Conservation (phyloP, 768 basidiomycete species). For the Leccinum truebloodii region DNA sequence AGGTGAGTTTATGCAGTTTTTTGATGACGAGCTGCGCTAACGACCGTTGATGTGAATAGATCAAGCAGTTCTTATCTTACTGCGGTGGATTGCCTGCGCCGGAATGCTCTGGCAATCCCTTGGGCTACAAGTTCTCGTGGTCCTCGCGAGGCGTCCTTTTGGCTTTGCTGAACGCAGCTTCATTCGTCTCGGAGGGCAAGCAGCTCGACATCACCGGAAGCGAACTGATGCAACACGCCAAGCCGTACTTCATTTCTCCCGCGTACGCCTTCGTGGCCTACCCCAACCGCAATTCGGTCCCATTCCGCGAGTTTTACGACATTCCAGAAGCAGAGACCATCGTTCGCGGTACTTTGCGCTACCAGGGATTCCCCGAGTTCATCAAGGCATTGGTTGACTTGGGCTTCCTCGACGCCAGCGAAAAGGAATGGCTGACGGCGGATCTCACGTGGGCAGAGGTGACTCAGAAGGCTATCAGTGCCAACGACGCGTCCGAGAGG, state of each 20-base stretch:
- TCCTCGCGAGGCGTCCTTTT: constrained; percentile 94
- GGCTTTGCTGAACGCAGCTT: constrained; percentile 88
- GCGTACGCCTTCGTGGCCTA: constrained; percentile 97
- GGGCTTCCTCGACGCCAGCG: constrained; percentile 78
- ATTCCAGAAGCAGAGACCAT: constrained; percentile 94
- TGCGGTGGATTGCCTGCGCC: constrained; percentile 96
- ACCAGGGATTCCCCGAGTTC: constrained; percentile 97
- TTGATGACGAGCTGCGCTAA: neutral
- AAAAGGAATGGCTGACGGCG: constrained; percentile 76
- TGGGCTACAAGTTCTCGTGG: constrained; percentile 99
- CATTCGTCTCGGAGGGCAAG: constrained; percentile 70
- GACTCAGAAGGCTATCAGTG: constrained; percentile 71
- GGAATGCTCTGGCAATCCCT: constrained; percentile 88
- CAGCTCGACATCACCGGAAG: constrained; percentile 67
- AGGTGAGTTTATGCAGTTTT: constrained; percentile 48
- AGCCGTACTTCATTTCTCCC: constrained; percentile 93
- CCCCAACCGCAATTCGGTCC: constrained; percentile 92
- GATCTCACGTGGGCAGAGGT: constrained; percentile 57
- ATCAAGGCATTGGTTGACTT: constrained; percentile 83
- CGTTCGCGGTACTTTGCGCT: constrained; percentile 90
- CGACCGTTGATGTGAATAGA: constrained; percentile 39
- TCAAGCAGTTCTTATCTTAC: constrained; percentile 91
- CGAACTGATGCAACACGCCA: constrained; percentile 88
- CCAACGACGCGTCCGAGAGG: constrained; percentile 69
- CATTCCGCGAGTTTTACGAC: constrained; percentile 88